Conservation (phyloP, 2,329 filamentous ascomycete species). For the Microsporum ferrugineum region DNA sequence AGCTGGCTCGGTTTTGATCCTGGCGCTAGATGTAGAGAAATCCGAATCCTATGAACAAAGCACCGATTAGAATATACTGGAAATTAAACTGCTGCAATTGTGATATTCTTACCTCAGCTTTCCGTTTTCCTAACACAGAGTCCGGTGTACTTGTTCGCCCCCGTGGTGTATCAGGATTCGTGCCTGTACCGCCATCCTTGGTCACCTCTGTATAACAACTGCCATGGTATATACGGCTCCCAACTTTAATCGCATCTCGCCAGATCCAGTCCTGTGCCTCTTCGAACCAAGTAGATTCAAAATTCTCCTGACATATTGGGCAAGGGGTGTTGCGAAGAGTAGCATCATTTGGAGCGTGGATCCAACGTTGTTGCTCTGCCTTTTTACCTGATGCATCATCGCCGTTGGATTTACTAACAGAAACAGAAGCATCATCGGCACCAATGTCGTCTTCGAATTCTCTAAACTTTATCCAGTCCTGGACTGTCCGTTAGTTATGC, state of each 20-base stretch:
- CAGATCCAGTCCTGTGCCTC: slow-evolving; percentile 95
- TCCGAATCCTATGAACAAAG: slow-evolving; percentile 21
- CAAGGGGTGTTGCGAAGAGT: slow-evolving; percentile 66
- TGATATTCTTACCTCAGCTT: slow-evolving; percentile 49
- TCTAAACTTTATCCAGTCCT: slow-evolving; percentile 83
- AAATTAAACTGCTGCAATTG: background rate
- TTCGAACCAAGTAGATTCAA: slow-evolving; percentile 83
- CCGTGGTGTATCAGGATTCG: slow-evolving; percentile 24
- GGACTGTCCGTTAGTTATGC: background rate
- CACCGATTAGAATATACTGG: background rate
- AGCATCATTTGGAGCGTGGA: slow-evolving; percentile 71
- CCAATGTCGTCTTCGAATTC: slow-evolving; percentile 60
- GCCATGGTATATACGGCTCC: slow-evolving; percentile 73
- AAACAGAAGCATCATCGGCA: slow-evolving; percentile 31
- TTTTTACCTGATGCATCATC: slow-evolving; percentile 38
- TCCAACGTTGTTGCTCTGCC: slow-evolving; percentile 56
- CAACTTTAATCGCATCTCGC: slow-evolving; percentile 73
- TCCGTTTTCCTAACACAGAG: slow-evolving; percentile 59
- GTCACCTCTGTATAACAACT: slow-evolving; percentile 78
- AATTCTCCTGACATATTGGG: slow-evolving; percentile 90
- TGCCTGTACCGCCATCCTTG: slow-evolving; percentile 43
- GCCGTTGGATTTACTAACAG: slow-evolving; percentile 30
- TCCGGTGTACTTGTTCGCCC: slow-evolving; percentile 43
- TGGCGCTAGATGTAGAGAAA: slow-evolving; percentile 27
- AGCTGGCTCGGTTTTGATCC: slow-evolving; percentile 31